Conservation (phyloP, 2,329 filamentous ascomycete genomes). For the Berkeleyomyces rouxiae region DNA sequence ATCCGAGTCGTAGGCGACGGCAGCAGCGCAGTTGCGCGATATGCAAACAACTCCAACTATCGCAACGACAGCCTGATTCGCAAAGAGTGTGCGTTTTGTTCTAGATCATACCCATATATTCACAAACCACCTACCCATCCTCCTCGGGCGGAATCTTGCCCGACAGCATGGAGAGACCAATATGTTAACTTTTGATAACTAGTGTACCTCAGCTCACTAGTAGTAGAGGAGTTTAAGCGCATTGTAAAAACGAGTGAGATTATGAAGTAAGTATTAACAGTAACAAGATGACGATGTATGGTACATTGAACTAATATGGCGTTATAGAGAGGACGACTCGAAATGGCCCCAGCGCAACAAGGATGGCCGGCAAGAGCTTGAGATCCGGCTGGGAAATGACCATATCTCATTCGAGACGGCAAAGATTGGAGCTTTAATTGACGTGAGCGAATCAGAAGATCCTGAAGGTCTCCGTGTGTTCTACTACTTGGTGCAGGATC, state of each 20-base stretch:
- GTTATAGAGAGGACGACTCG: constrained; percentile 77
- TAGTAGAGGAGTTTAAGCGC: constrained; percentile 88
- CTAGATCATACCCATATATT: too few species aligned
- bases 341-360: constrained; percentile 99
- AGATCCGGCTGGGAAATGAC: constrained; percentile 83
- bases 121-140: neutral
- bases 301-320: neutral
- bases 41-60: constrained; percentile 99
- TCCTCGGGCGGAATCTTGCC: too few species aligned
- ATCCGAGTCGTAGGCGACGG: constrained; percentile 86
- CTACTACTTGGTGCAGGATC: constrained; percentile 94
- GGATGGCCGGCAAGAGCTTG: constrained; percentile 88
- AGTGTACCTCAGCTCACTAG: constrained; percentile 91
- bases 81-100: constrained; percentile 72
- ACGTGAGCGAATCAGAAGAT: constrained; percentile 90
- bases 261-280: constrained; percentile 51
- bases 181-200: neutral
- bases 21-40: constrained; percentile 80
- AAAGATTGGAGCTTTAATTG: constrained; percentile 92
- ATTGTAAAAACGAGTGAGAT: constrained; percentile 97
- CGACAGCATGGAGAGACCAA: too few species aligned
- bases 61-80: constrained; percentile 95
- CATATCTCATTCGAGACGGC: constrained; percentile 99
- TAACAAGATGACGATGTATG: too few species aligned
- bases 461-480: constrained; percentile 93